These are phyloP conservation scores for Nicotiana rustica DNA, from an alignment of 305 asterid genomes.

Conservation along the genomic window DNA sequence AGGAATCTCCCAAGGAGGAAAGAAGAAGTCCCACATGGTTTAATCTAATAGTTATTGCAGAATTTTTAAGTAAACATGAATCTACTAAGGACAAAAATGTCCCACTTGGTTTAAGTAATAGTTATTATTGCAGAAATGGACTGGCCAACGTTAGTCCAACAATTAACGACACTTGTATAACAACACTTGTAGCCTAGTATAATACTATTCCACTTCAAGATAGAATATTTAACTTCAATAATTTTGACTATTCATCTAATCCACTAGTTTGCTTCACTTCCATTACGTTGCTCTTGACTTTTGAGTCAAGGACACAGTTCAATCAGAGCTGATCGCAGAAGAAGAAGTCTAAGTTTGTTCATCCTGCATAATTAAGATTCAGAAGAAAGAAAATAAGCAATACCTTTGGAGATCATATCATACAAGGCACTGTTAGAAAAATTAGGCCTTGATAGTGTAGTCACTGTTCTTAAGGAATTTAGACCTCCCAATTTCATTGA, in stretches of 20 bases:
- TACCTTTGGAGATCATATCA: neutral
- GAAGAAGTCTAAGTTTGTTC: neutral
- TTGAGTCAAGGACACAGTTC: neutral
- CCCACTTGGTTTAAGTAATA: neutral
- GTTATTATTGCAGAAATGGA: neutral
- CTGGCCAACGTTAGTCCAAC: too few species aligned
- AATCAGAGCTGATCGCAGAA: neutral
- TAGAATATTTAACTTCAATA: neutral
- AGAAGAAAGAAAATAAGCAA: neutral
- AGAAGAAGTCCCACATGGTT: neutral
- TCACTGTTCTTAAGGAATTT: too few species aligned
- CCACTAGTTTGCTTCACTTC: neutral
- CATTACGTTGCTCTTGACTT: neutral
- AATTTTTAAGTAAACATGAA: too few species aligned
- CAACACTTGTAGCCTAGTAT: too few species aligned
- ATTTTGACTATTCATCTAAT: neutral
- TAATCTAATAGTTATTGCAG: neutral
- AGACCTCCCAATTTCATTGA: too few species aligned
- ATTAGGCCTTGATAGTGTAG: too few species aligned
- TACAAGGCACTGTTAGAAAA: too few species aligned
- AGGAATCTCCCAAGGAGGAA: neutral
- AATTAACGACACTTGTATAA: too few species aligned
- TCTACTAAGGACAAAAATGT: neutral
- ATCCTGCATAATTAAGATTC: slow-evolving; percentile 13
- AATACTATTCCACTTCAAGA: neutral